Percentiles rank a stretch among this genome's conserved stretches.
Evolutionary conservation across 495 filamentous ascomycete genomes (phyloP).

Genomic region (Pseudomonodictys pantanalensis): DNA sequence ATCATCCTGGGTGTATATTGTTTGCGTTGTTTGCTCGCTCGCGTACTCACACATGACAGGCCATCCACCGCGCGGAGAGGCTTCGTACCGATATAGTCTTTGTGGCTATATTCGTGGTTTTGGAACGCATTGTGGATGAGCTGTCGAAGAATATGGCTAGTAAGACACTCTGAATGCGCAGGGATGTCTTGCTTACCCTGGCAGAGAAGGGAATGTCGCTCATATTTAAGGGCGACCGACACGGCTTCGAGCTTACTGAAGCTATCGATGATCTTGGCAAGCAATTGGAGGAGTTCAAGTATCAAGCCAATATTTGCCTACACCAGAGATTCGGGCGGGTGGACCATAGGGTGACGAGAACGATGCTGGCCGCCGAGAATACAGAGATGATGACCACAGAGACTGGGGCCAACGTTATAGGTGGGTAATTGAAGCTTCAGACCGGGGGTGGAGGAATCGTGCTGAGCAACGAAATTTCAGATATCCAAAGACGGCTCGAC

Average conservation of each 20-base stretch:
- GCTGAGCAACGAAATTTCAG: neutral
- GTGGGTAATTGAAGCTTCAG: too few relatives aligned
- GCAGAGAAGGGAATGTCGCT: neutral
- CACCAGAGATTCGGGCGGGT: neutral
- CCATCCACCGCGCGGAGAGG: neutral
- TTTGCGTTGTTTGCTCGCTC: neutral
- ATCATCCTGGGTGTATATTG: neutral
- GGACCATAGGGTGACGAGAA: neutral
- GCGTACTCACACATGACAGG: neutral
- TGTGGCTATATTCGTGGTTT: neutral
- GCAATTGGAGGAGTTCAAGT: neutral
- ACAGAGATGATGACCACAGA: neutral
- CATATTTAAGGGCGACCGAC: neutral
- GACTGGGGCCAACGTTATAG: neutral
- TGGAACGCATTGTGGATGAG: neutral
- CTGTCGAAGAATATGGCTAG: neutral
- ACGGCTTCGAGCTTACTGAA: neutral
- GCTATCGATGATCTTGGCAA: neutral
- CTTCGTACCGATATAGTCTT: neutral
- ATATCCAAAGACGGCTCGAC: neutral
- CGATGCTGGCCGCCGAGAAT: neutral
- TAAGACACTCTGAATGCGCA: too few relatives aligned
- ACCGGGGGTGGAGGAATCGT: too few relatives aligned
- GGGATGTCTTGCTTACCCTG: neutral
- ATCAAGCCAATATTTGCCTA: neutral